Evolutionary conservation across 2,329 filamentous ascomycete genomes (phyloP), one percentile per base, ranked within the genome.

Genomic region (Claviceps arundinis): DNA sequence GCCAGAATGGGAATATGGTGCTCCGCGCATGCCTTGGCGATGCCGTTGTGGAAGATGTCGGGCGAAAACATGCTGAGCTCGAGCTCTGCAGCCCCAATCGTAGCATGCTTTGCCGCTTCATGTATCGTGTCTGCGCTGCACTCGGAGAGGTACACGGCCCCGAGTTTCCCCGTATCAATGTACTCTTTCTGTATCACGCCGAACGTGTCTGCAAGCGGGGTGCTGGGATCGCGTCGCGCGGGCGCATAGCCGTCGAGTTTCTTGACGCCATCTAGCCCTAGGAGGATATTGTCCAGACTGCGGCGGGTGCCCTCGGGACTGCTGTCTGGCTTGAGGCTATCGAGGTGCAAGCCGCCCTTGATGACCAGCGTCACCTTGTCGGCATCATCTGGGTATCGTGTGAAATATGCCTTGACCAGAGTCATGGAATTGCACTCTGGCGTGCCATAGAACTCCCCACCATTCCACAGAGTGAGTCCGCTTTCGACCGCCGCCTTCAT

Each of bases 1-100:
- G 83, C 84, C 38, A 88, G 67, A 47, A 90, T 69, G 0, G 84
- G 82, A 54, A 91, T 88, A 47, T 73, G 69, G 46, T 85, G 66
- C 62, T 90, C 74, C 0, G 70, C 73, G 60, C 80, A 84, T 0
- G 77, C 73, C 2, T 69, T 70, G 3, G 73, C 72, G 38, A 81
- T 65, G 2, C 77, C 76, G 56, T 79, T 78, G 22, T 62, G 64
- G 26, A 77, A 65, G 24, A 73, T 68, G 16, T 78, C 74, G 0
- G 70, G 70, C 9, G 65, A 60, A 60, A 72, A 77, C 54, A 79
- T 64, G 55, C 71, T 76, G 50, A 79, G 64, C 64, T 81, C 78
- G 24, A 77, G 68, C 65, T 81, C 77, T 16, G 73, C 74, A n/a
- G 67, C 68, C 4, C 64, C 65, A 46, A 81, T 67, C 52, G 68